phyloP scores from a whole-genome alignment of 192 early-diverging fungal species.

The Podila horticola region DNA sequence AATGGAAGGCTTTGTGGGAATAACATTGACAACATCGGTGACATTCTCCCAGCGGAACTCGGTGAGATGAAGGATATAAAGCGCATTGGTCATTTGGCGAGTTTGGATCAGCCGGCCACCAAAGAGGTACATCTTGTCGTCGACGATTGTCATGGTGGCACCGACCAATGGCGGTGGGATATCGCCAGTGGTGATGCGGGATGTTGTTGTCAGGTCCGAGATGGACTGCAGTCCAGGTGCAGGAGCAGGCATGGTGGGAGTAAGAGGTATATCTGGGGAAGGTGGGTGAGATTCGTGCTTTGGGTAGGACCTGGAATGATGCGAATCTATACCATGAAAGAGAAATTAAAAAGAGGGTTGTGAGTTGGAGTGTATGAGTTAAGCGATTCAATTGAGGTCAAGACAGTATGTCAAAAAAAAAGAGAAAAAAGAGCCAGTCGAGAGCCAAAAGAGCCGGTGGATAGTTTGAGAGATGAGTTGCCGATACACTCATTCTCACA shows the following conservation, averaged over 20 bases:
- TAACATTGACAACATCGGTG: conserved; percentile 40
- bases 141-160: conserved; percentile 69
- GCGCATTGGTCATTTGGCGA: conserved; percentile 75
- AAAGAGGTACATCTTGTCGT: conserved; percentile 72
- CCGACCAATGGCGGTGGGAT: conserved; percentile 80
- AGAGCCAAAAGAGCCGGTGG: too few relatives aligned
- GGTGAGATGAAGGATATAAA: conserved; percentile 72
- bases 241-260: conserved; percentile 19
- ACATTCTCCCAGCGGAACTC: conserved; percentile 71
- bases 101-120: conserved; percentile 74
- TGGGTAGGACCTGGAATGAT: too few relatives aligned
- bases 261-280: not conserved
- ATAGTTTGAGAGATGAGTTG: too few relatives aligned
- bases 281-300: too few relatives aligned
- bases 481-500: too few relatives aligned
- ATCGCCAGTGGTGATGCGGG: conserved; percentile 65
- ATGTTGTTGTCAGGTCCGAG: conserved; percentile 60
- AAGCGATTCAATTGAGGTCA: too few relatives aligned
- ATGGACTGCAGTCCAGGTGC: conserved; percentile 60
- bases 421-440: too few relatives aligned
- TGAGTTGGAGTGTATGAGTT: too few relatives aligned
- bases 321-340: too few relatives aligned
- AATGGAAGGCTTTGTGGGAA: conserved; percentile 22
- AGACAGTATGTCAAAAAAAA: too few relatives aligned
- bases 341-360: too few relatives aligned